Evolutionary conservation across 2,329 filamentous ascomycete genomes (phyloP), one percentile per base, ranked within the genome.

Genomic region (Colletotrichum sp.): DNA sequence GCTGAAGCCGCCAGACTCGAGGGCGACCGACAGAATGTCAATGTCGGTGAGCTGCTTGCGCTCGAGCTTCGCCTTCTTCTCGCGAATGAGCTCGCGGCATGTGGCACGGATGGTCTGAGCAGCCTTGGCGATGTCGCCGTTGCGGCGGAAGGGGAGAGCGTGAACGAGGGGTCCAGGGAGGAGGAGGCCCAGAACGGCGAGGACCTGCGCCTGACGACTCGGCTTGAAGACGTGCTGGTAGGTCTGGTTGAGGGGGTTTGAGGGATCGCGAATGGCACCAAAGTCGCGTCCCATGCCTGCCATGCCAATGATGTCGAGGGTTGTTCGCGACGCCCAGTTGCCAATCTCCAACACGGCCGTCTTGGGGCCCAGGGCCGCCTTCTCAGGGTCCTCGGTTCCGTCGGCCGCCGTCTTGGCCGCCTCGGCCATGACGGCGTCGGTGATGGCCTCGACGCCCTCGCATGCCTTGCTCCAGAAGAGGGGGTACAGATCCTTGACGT

Each of bases 401-500:
- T 83, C 81, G 12, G 84, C 79, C 16, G 83, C 76, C 6, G 75
- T 81, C 72, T 83, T 87, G 79, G 80, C 84, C 22, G 75, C 76
- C 80, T 75, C 80, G 6, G 69, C 52, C 9, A 75, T 24, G 7
- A 77, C 68, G 5, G 89, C 84, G 10, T 85, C 83, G 2, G 88
- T 89, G 83, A 98, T 93, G 66, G 90, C 89, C 24, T 90, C 84
- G 8, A 93, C 92, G 79, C 93, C 90, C 82, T 96, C 93, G 9
- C 90, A 84, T 1, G 93, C 90, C 84, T 98, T 98, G 24, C 85
- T 80, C 95, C 95, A 98, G 84, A 98, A 98, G 8, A 94, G 86
- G 0, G 95, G 93, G 80, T 98, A 97, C 16, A 98, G 86, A 75
- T 96, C 91, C 82, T 97, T 98, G 82, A 98, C 88, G 80, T 98